Evolutionary conservation across 2,329 filamentous ascomycete genomes (phyloP).

Genomic region (Acephala macrosclerotiorum): DNA sequence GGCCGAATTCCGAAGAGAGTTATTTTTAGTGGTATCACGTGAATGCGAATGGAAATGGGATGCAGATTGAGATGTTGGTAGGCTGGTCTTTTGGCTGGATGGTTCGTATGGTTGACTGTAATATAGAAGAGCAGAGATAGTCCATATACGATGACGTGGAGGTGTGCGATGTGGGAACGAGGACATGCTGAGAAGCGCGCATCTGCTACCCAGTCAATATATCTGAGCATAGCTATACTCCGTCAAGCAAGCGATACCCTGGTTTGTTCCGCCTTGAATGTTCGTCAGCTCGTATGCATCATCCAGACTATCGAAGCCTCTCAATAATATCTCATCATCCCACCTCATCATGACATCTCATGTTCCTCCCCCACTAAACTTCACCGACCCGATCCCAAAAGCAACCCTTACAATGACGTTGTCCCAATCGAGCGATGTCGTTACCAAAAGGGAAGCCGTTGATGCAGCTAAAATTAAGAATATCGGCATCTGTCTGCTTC

Average conservation of each 20-base stretch:
- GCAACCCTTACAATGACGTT: neutral
- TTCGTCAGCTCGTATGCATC: too few species aligned
- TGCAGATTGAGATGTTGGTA: neutral
- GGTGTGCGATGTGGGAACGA: neutral
- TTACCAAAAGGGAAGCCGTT: neutral
- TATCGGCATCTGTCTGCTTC: constrained; percentile 5
- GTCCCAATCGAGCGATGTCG: neutral
- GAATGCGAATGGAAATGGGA: neutral
- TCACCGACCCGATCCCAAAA: neutral
- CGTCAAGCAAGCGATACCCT: neutral
- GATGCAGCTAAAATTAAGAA: constrained; percentile 11
- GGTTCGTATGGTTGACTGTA: neutral
- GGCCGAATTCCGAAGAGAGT: neutral
- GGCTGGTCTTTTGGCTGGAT: neutral
- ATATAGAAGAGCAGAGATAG: neutral
- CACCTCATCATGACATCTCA: neutral
- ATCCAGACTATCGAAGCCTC: too few species aligned
- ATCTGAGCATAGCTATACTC: neutral
- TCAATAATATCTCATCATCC: neutral
- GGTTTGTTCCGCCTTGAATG: neutral
- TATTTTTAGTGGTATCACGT: neutral
- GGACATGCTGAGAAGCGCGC: neutral
- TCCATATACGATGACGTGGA: neutral
- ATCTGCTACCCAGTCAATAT: neutral
- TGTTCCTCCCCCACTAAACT: neutral